These are phyloP conservation scores for Waitea zeae DNA, from an alignment of 1,284 basidiomycete species.

Conservation along the genomic window DNA sequence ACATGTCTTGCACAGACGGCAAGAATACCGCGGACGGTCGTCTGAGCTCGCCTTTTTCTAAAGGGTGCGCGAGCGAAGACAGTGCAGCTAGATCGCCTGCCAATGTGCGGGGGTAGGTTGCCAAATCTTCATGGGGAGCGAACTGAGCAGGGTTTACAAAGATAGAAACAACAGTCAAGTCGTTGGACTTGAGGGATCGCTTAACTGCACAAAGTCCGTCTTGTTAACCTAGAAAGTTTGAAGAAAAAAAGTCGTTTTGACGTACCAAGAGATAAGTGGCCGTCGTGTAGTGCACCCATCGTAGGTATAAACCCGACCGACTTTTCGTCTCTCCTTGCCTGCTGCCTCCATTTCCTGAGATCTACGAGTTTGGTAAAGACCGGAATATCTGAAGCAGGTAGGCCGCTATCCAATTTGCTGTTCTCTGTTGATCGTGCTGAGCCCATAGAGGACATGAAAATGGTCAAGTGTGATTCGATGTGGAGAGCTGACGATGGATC, in stretches of 20 bases:
- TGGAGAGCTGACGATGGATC: too few relatives aligned
- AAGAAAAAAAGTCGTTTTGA: slow-evolving; percentile 1
- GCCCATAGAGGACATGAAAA: too few relatives aligned
- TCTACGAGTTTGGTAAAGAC: slow-evolving; percentile 58
- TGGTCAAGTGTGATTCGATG: too few relatives aligned
- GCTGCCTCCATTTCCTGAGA: slow-evolving; percentile 64
- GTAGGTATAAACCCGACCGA: slow-evolving; percentile 89
- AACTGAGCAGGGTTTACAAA: slow-evolving; percentile 99
- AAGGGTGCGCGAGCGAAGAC: slow-evolving; percentile 14
- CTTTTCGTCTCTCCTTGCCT: slow-evolving; percentile 38
- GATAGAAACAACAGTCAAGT: slow-evolving; percentile 84
- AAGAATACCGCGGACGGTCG: slow-evolving; percentile 61
- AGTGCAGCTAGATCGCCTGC: slow-evolving; percentile 45
- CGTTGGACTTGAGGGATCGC: slow-evolving; percentile 61
- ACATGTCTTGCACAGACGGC: slow-evolving; percentile 69
- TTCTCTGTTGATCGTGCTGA: too few relatives aligned
- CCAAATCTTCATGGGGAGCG: slow-evolving; percentile 87
- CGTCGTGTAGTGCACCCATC: slow-evolving; percentile 94
- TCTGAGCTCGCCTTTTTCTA: slow-evolving; percentile 10
- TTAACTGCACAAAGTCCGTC: slow-evolving; percentile 25
- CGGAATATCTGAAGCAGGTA: slow-evolving; percentile 44
- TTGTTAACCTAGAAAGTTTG: slow-evolving; percentile 2
- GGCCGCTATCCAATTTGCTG: slow-evolving; percentile 8
- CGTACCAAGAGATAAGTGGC: slow-evolving; percentile 80
- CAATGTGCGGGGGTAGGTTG: slow-evolving; percentile 79